phyloP scores from a whole-genome alignment of 331 rosid species.

The Prunus yedoensis region DNA sequence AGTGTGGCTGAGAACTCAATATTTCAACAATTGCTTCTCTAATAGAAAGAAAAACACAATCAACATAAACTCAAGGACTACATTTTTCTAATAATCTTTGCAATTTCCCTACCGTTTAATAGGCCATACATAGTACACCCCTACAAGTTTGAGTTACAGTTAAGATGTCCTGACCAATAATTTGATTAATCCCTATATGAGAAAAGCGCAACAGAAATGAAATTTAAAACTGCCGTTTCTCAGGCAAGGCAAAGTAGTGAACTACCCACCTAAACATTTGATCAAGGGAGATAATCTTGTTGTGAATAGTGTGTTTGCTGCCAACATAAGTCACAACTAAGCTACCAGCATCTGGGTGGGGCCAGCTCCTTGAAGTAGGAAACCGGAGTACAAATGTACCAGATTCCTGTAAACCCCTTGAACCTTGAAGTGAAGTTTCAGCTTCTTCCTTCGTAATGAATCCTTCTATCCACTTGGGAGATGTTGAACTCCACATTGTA shows the following conservation, averaged over 20 bases:
- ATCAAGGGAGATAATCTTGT: constrained; percentile 71
- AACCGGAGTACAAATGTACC: constrained; percentile 92
- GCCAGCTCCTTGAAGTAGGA: constrained; percentile 98
- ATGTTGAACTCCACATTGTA: constrained; percentile 74
- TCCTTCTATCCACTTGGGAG: constrained; percentile 97
- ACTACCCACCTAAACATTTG: constrained; percentile 51
- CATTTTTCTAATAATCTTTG: neutral
- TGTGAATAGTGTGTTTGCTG: constrained; percentile 61
- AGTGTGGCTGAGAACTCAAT: neutral
- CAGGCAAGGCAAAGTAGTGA: constrained; percentile 5
- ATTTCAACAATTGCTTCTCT: neutral
- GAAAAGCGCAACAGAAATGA: neutral
- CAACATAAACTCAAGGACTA: neutral
- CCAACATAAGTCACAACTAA: constrained; percentile 78
- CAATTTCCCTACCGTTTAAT: neutral
- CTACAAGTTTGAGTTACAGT: too few species aligned
- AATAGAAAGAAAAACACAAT: neutral
- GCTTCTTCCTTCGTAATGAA: constrained; percentile 94
- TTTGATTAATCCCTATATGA: neutral
- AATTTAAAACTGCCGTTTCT: neutral
- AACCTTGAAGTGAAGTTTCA: constrained; percentile 81
- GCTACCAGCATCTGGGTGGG: constrained; percentile 97
- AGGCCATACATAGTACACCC: too few species aligned
- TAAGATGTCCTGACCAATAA: neutral
- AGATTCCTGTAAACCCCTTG: constrained; percentile 79